Evolutionary conservation across 1,284 basidiomycete genomes (phyloP), one percentile per base, ranked within the genome.

Genomic region (Ustilago xerochloae): DNA sequence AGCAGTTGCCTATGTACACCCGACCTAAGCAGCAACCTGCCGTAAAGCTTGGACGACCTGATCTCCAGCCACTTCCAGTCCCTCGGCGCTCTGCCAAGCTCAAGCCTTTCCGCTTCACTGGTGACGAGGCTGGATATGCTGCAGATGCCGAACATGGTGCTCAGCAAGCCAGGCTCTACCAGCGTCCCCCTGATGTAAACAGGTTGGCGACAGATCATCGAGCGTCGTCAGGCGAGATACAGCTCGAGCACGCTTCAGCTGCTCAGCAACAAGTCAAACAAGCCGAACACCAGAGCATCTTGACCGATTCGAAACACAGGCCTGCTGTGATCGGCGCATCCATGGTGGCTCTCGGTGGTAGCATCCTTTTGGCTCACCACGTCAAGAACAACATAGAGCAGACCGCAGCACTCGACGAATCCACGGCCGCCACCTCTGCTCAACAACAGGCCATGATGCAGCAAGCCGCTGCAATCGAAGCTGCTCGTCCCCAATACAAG

Each of bases 71-170:
- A 8, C 12, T n/a, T 6, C 18, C 46, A 26, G 46, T 53, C 5
- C n/a, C 30, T 28, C 18, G 1, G 7, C 16, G 49, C 24, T n/a
- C 45, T 15, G 12, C 30, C 6, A 35, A 22, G 3, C 29, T 24
- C 15, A 52, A 15, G 41, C 64, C 35, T 9, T 61, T 57, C 45
- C 10, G 15, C 2, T 61, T 67, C 54, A 15, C 9, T 6, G 47
- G 58, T 22, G 50, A 61, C 20, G 49, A 61, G 16, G 45, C 24
- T 26, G 64, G 64, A 30, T 67, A 67, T 36, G 32, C 29, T 24
- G 54, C 35, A n/a, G 64, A 67, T 28, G 43, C 38, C 32, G 64
- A 67, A 29, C 36, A 18, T 18, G 53, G 41, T 9, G 0, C 16
- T 10, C 30, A 28, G 2, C 0, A 7, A 3, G 16, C 30, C 35